Percentiles rank a stretch among this genome's conserved stretches.
Conservation (phyloP, 2,329 filamentous ascomycete genomes). For the Fusarium papillatum region DNA sequence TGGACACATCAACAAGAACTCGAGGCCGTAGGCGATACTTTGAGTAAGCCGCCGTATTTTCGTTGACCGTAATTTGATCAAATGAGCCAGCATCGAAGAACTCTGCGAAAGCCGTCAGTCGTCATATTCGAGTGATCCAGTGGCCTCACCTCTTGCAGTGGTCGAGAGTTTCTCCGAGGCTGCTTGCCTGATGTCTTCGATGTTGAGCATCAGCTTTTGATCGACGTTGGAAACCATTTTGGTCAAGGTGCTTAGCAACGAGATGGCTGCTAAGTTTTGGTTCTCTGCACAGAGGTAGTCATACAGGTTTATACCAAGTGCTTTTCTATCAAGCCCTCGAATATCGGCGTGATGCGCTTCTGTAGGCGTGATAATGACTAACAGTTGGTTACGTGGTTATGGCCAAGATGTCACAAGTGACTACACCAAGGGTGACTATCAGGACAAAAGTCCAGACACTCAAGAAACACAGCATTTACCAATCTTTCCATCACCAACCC, state of each 20-base stretch:
- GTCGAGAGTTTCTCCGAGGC: neutral
- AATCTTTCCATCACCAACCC: no score
- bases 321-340: no score
- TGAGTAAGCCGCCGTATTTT: slow-evolving; percentile 2
- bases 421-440: neutral
- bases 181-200: slow-evolving; percentile 1
- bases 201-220: neutral
- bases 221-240: neutral
- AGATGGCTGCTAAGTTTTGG: no score
- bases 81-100: slow-evolving; percentile 11
- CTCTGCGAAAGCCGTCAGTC: neutral
- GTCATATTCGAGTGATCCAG: no score
- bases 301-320: no score
- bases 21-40: slow-evolving; percentile 12
- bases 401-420: neutral
- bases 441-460: no score
- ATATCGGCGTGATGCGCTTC: no score
- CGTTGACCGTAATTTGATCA: neutral
- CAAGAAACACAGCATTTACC: no score
- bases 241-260: no score
- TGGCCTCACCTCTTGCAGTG: neutral
- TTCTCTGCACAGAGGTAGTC: no score
- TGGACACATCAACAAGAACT: slow-evolving; percentile 16
- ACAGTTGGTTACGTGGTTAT: neutral
- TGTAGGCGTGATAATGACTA: neutral